Evolutionary conservation across 2,329 filamentous ascomycete genomes (phyloP).

Genomic region (Podosphaera fusca): DNA sequence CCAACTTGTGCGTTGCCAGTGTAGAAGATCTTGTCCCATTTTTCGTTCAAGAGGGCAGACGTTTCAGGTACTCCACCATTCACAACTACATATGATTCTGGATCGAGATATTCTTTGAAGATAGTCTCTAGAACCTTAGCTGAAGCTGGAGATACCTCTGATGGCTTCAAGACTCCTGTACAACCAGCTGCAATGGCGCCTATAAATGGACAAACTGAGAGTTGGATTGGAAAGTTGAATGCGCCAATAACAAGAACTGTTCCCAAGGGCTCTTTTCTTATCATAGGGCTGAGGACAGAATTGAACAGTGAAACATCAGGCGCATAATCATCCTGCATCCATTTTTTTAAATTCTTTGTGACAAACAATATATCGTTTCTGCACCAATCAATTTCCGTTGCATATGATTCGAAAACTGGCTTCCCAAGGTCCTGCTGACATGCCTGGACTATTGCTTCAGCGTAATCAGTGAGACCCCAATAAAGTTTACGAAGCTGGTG

Average conservation of each 20-base stretch:
- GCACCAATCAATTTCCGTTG: conserved; percentile 57
- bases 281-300: conserved; percentile 45
- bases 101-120: conserved; percentile 52
- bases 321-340: conserved; percentile 60
- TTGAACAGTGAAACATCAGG: conserved; percentile 45
- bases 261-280: conserved; percentile 74
- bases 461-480: conserved; percentile 71
- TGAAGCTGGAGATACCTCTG: conserved; percentile 53
- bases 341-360: conserved; percentile 55
- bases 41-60: conserved; percentile 58
- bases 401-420: conserved; percentile 45
- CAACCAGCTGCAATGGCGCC: conserved; percentile 87
- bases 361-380: conserved; percentile 63
- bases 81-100: conserved; percentile 49
- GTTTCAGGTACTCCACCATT: conserved; percentile 68
- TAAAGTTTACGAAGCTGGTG: conserved; percentile 82
- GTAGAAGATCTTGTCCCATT: conserved; percentile 97
- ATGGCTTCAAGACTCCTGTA: conserved; percentile 75
- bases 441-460: conserved; percentile 48
- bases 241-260: conserved; percentile 67
- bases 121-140: conserved; percentile 65
- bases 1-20: conserved; percentile 62
- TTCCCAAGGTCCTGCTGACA: conserved; percentile 60
- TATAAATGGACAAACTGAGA: conserved; percentile 55
- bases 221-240: conserved; percentile 82